Conservation (phyloP, 1,284 basidiomycete species). For the Ceratobasidium sp. region DNA sequence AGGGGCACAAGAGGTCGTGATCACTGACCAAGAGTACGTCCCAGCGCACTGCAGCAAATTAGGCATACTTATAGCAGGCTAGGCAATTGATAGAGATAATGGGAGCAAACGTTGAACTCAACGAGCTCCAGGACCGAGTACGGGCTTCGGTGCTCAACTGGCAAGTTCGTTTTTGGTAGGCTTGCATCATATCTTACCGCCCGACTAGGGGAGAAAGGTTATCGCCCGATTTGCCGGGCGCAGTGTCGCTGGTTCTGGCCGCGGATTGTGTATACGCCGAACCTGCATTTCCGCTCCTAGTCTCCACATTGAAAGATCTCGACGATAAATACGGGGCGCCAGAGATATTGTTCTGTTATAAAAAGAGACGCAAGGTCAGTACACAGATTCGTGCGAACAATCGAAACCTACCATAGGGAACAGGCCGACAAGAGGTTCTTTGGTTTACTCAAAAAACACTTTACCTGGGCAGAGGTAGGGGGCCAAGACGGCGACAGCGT, state of each 20-base stretch:
- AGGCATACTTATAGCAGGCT: slow-evolving; percentile 12
- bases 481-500: background rate
- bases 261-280: slow-evolving; percentile 97
- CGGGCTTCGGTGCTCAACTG: slow-evolving; percentile 78
- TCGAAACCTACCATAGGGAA: slow-evolving; percentile 6
- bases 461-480: slow-evolving; percentile 75
- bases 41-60: background rate
- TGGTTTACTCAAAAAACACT: slow-evolving; percentile 77
- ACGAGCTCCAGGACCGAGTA: slow-evolving; percentile 62
- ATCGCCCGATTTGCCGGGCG: slow-evolving; percentile 51
- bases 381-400: background rate
- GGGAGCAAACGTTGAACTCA: slow-evolving; percentile 70
- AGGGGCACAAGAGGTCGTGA: slow-evolving; percentile 66
- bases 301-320: slow-evolving; percentile 77
- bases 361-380: slow-evolving; percentile 85
- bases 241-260: slow-evolving; percentile 74
- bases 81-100: slow-evolving; percentile 80
- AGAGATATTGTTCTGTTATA: slow-evolving; percentile 89
- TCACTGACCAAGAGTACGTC: slow-evolving; percentile 88
- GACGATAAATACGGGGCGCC: slow-evolving; percentile 57
- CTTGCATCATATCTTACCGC: slow-evolving; percentile 28
- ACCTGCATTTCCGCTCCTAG: slow-evolving; percentile 88
- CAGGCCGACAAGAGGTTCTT: slow-evolving; percentile 94
- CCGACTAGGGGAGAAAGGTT: slow-evolving; percentile 51
- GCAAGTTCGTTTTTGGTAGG: slow-evolving; percentile 55